Conservation (phyloP, 2,329 filamentous ascomycete species). For the Colletotrichum sp. region DNA sequence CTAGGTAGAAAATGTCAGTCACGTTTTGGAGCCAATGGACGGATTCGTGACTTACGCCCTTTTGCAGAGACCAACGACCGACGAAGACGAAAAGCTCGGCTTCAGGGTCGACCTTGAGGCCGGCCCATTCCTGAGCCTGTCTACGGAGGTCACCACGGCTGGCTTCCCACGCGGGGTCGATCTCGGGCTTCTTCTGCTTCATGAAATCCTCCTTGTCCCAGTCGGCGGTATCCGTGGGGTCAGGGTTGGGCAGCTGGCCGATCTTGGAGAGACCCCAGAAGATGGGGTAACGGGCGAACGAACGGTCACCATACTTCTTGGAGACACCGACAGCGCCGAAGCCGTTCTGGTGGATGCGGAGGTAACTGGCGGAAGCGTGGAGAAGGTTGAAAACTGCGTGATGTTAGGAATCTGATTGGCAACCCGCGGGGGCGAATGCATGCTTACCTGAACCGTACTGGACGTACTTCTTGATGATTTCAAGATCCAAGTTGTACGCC, state of each 20-base stretch:
- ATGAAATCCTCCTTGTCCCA: conserved; percentile 59
- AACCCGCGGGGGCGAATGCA: background rate
- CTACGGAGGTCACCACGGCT: conserved; percentile 57
- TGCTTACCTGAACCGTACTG: conserved; percentile 62
- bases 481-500: conserved; percentile 65
- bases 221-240: conserved; percentile 68
- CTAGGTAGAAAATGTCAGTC: background rate
- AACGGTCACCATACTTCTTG: conserved; percentile 71
- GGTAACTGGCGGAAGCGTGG: conserved; percentile 69
- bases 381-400: conserved; percentile 67
- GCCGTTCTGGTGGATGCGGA: conserved; percentile 70
- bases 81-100: conserved; percentile 73
- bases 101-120: conserved; percentile 63
- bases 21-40: accelerated
- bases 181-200: conserved; percentile 50
- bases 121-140: conserved; percentile 73
- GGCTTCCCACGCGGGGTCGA: conserved; percentile 62
- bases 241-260: conserved; percentile 68
- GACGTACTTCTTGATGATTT: conserved; percentile 64
- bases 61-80: conserved; percentile 73
- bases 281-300: conserved; percentile 70
- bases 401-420: background rate
- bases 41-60: conserved; percentile 47
- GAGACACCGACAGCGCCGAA: conserved; percentile 73
- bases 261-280: conserved; percentile 71